These are phyloP conservation scores for Coprinopsis sp. DNA, from an alignment of 768 basidiomycete species.

Conservation along the genomic window DNA sequence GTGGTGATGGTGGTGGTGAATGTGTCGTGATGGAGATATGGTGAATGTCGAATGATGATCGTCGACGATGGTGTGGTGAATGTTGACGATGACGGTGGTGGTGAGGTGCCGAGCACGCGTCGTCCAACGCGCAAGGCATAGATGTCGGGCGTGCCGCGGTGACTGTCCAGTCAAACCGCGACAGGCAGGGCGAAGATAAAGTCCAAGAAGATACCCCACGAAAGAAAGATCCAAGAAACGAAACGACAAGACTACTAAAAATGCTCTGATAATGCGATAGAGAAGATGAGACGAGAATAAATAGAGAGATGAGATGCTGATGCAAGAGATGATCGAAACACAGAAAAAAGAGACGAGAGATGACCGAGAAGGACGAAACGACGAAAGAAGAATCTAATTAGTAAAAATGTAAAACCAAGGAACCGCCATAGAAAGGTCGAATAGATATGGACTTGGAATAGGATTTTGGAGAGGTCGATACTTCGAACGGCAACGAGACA, in stretches of 20 bases:
- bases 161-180: conserved; percentile 12
- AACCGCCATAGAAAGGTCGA: no score
- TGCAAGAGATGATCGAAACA: background rate
- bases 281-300: conserved; percentile 15
- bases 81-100: no score
- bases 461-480: no score
- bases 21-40: no score
- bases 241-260: conserved; percentile 4
- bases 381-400: conserved; percentile 20
- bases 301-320: conserved; percentile 11
- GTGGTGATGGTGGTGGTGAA: no score
- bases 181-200: conserved; percentile 15
- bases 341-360: conserved; percentile 13
- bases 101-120: background rate
- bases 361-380: conserved; percentile 17
- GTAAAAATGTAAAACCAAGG: no score
- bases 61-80: no score
- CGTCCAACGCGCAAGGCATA: background rate
- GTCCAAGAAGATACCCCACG: conserved; percentile 19
- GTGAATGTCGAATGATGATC: no score
- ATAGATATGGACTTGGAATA: no score
- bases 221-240: conserved; percentile 16
- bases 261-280: no score
- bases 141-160: conserved; percentile 2
- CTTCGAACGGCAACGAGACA: conserved; percentile 4